Percentiles rank a stretch among this genome's conserved stretches.
Evolutionary conservation across 257 asterid species (phyloP).

Genomic region (Salvia miltiorrhiza): DNA sequence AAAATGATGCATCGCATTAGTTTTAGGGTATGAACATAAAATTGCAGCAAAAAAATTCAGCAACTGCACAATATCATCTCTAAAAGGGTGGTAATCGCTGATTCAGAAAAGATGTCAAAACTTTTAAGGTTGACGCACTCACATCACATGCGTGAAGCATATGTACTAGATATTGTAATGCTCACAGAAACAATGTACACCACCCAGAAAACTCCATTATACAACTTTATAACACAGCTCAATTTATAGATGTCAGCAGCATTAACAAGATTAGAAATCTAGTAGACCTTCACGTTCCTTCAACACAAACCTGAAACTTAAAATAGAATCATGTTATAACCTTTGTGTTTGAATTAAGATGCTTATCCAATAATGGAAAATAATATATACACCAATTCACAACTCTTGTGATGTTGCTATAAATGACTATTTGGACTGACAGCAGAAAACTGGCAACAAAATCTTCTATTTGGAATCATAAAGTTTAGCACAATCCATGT

Average conservation of each 20-base stretch:
- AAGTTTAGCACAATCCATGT: not conserved
- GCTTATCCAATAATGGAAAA: not conserved
- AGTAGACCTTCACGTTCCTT: not conserved
- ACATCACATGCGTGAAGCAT: not conserved
- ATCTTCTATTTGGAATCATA: not conserved
- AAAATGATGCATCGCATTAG: not conserved
- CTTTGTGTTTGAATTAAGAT: not conserved
- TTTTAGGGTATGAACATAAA: not conserved
- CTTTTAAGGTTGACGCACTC: not conserved
- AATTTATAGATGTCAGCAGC: not conserved
- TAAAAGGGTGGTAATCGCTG: not conserved
- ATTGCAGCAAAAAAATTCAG: not conserved
- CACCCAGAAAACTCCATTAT: not conserved
- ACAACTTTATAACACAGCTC: not conserved
- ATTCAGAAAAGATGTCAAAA: not conserved
- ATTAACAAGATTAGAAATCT: not conserved
- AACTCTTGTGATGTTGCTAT: not conserved
- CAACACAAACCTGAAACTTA: not conserved
- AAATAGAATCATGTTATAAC: not conserved
- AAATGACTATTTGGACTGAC: not conserved
- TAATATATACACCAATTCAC: not conserved
- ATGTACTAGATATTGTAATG: not conserved
- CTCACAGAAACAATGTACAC: not conserved
- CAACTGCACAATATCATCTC: not conserved
- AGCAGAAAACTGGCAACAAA: not conserved